phyloP scores from a whole-genome alignment of 2,329 filamentous ascomycete species.

The Fulvia fulva region DNA sequence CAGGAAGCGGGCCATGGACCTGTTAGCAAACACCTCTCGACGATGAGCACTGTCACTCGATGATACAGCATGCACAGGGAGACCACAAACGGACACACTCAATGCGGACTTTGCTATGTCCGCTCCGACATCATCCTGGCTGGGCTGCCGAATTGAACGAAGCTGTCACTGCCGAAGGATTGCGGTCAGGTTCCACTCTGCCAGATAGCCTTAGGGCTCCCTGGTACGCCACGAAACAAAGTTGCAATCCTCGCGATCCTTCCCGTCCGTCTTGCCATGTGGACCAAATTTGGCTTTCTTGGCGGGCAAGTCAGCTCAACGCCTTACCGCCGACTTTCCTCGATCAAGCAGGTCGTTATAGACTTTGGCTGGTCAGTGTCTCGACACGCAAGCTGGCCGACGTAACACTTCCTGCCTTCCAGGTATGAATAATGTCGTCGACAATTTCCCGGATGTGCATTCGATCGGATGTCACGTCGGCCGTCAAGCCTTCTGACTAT shows the following conservation, averaged over 20 bases:
- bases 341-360: background rate
- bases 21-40: slow-evolving; percentile 8
- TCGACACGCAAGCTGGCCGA: background rate
- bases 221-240: background rate
- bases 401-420: background rate
- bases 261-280: background rate
- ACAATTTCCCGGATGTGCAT: background rate
- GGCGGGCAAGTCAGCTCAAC: slow-evolving; percentile 2
- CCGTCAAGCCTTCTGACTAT: background rate
- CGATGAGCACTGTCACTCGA: background rate
- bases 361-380: background rate
- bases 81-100: background rate
- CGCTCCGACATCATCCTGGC: slow-evolving; percentile 1
- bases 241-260: background rate
- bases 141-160: background rate
- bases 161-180: background rate
- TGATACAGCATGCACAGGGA: background rate
- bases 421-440: background rate
- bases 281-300: background rate
- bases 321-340: slow-evolving; percentile 6
- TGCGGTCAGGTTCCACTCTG: background rate
- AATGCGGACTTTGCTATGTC: background rate
- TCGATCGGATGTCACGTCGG: background rate
- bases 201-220: background rate
- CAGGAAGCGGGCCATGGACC: slow-evolving; percentile 18